Conservation (phyloP, 164 flowering plant species). For the Liriodendron chinense region DNA sequence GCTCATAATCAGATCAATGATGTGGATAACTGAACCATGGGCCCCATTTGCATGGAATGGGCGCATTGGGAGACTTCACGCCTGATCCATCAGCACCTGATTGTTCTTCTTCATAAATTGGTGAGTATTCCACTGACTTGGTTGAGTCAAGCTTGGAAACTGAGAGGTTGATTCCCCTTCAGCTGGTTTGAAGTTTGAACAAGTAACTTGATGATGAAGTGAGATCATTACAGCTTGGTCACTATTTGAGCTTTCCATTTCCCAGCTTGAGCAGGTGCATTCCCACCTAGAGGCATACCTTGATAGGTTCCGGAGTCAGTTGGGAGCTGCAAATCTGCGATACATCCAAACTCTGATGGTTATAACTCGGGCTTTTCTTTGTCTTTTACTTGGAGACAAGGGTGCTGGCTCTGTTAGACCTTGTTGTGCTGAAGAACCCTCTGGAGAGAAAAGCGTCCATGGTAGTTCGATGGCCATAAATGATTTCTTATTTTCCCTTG, state of each 20-base stretch:
- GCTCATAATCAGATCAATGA: too few species aligned
- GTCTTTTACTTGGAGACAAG: constrained; percentile 31
- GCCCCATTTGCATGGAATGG: too few species aligned
- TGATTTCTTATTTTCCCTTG: constrained; percentile 79
- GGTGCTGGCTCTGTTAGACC: constrained; percentile 16
- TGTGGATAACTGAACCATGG: too few species aligned
- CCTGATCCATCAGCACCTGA: neutral
- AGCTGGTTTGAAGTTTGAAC: neutral
- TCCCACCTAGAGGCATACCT: constrained; percentile 52
- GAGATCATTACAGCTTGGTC: neutral
- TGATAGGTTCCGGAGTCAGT: constrained; percentile 57
- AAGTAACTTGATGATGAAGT: neutral
- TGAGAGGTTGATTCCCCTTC: neutral
- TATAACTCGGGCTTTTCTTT: constrained; percentile 61
- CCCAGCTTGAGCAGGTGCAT: constrained; percentile 73
- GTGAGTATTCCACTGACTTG: neutral
- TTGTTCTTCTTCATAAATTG: neutral
- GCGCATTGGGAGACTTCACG: too few species aligned
- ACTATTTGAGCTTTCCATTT: constrained; percentile 1
- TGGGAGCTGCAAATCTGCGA: constrained; percentile 93
- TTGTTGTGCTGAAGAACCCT: constrained; percentile 20
- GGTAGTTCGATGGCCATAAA: constrained; percentile 71
- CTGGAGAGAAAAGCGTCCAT: constrained; percentile 18
- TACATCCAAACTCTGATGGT: constrained; percentile 84
- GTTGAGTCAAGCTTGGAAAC: neutral